phyloP scores from a whole-genome alignment of 169 alveolate species.

The Blepharisma undulans region DNA sequence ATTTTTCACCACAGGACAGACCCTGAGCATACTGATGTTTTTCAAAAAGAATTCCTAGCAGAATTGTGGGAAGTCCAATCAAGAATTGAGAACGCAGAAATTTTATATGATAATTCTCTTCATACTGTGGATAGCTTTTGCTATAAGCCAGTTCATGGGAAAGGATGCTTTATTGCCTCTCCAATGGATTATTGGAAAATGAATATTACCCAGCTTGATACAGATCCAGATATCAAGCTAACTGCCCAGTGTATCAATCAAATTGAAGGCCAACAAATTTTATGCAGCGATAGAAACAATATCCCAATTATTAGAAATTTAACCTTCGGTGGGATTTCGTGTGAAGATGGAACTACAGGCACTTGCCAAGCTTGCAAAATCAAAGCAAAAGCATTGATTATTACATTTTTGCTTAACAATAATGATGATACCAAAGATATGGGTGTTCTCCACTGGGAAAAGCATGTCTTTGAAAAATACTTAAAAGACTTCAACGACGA shows the following conservation, averaged over 20 bases:
- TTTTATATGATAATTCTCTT: conserved; percentile 42
- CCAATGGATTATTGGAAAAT: conserved; percentile 84
- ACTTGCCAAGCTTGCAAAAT: conserved; percentile 74
- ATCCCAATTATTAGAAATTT: conserved; percentile 76
- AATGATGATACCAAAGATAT: conserved; percentile 57
- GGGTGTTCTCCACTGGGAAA: conserved; percentile 78
- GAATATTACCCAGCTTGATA: conserved; percentile 56
- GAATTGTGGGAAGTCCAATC: conserved; percentile 50
- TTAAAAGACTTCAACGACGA: conserved; percentile 64
- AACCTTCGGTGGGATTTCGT: conserved; percentile 64
- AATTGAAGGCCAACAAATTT: conserved; percentile 41
- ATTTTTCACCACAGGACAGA: conserved; percentile 57
- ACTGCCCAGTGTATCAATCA: conserved; percentile 79
- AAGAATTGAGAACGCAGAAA: conserved; percentile 54
- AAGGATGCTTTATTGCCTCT: conserved; percentile 79
- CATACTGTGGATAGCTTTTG: conserved; percentile 74
- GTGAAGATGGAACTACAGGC: conserved; percentile 41
- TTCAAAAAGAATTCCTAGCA: conserved; percentile 56
- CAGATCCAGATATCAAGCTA: conserved; percentile 56
- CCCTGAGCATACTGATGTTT: conserved; percentile 51
- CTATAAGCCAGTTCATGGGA: conserved; percentile 80
- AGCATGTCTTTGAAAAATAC: conserved; percentile 60
- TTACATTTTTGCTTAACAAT: conserved; percentile 73
- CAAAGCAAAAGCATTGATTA: conserved; percentile 67
- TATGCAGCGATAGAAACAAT: conserved; percentile 78